Evolutionary conservation across 2,329 filamentous ascomycete genomes (phyloP).

Genomic region (Penicillium sclerotigenum): DNA sequence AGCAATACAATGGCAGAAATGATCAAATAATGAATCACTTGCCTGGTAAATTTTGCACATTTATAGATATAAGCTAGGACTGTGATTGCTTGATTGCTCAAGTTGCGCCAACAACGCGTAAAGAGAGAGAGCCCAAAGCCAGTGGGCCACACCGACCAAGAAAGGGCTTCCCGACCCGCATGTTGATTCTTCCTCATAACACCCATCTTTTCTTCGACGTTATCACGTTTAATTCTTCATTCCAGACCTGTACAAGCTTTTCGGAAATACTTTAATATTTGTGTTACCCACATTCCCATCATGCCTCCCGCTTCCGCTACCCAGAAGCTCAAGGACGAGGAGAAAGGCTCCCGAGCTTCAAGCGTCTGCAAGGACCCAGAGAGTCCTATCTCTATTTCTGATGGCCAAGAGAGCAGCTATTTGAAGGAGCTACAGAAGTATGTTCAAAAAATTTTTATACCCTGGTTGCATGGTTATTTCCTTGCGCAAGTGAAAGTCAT

Average conservation of each 20-base stretch:
- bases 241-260: constrained; percentile 13
- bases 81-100: not conserved
- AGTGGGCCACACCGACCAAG: constrained; percentile 10
- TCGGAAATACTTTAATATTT: constrained; percentile 13
- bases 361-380: constrained; percentile 30
- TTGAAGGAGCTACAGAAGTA: constrained; percentile 90
- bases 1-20: not conserved
- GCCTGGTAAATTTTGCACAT: not conserved
- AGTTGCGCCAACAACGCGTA: not conserved
- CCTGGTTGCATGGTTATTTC: constrained; percentile 4
- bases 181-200: constrained; percentile 24
- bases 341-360: constrained; percentile 50
- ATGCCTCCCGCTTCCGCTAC: constrained; percentile 64
- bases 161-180: constrained; percentile 22
- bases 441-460: constrained; percentile 33
- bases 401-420: constrained; percentile 69
- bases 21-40: not conserved
- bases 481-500: not conserved
- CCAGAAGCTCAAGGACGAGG: constrained; percentile 63
- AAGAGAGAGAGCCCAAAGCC: not conserved
- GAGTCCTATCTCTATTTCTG: constrained; percentile 43
- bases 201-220: constrained; percentile 6
- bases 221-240: constrained; percentile 4
- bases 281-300: constrained; percentile 28
- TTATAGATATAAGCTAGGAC: not conserved